These are phyloP conservation scores for Hanseniaspora singularis DNA, from an alignment of 805 yeast species.

Conservation along the genomic window DNA sequence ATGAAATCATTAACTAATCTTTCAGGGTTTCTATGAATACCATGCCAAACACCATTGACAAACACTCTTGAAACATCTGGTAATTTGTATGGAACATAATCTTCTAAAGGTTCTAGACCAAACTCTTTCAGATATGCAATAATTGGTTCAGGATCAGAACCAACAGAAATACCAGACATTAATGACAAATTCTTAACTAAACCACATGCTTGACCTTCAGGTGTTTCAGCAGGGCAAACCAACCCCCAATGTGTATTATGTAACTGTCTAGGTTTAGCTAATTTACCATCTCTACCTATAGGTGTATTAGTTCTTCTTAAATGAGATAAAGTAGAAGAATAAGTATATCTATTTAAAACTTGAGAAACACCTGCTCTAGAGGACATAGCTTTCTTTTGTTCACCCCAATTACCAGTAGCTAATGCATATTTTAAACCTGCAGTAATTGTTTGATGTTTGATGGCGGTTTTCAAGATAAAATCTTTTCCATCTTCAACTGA, in stretches of 20 bases:
- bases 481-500: conserved; percentile 97
- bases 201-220: conserved; percentile 99
- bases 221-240: conserved; percentile 99
- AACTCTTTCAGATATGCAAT: conserved; percentile 88
- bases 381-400: conserved; percentile 97
- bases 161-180: conserved; percentile 96
- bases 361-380: conserved; percentile 99
- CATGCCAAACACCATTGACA: conserved; percentile 99
- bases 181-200: conserved; percentile 89
- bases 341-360: conserved; percentile 93
- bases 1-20: conserved; percentile 81
- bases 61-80: conserved; percentile 88
- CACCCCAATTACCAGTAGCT: conserved; percentile 99
- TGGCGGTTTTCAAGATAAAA: conserved; percentile 91
- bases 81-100: conserved; percentile 82
- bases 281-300: conserved; percentile 97
- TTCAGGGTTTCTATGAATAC: conserved; percentile 96
- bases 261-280: conserved; percentile 96
- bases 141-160: conserved; percentile 93
- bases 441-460: conserved; percentile 91
- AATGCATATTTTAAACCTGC: conserved; percentile 94
- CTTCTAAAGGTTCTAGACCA: conserved; percentile 98
- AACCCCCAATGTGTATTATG: conserved; percentile 99
- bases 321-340: conserved; percentile 96
- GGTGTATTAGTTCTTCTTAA: conserved; percentile 98